Evolutionary conservation across 805 yeast species (phyloP).

Genomic region (Metschnikowia noctiluminum): DNA sequence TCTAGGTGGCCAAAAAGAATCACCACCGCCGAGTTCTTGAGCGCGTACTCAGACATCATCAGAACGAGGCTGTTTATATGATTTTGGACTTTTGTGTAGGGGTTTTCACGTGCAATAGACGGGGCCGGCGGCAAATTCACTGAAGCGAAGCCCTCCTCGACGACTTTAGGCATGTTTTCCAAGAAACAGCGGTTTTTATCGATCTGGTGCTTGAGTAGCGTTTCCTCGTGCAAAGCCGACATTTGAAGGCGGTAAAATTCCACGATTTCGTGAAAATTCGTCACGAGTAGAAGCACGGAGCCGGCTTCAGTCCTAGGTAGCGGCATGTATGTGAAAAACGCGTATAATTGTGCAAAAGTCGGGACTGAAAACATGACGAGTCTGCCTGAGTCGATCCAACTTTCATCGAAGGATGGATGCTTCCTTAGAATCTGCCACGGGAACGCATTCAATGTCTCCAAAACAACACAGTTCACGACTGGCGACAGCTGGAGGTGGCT

Average conservation of each 20-base stretch:
- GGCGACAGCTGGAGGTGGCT: slow-evolving; percentile 24
- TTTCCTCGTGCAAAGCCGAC: slow-evolving; percentile 31
- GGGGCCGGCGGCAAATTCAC: slow-evolving; percentile 29
- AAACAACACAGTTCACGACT: slow-evolving; percentile 22
- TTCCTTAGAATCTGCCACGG: slow-evolving; percentile 24
- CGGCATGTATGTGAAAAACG: slow-evolving; percentile 18
- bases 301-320: slow-evolving; percentile 7
- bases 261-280: slow-evolving; percentile 33
- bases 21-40: slow-evolving; percentile 24
- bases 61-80: slow-evolving; percentile 29
- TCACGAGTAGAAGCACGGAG: slow-evolving; percentile 23
- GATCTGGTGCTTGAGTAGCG: slow-evolving; percentile 30
- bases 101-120: slow-evolving; percentile 28
- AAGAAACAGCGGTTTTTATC: slow-evolving; percentile 23
- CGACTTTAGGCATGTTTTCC: slow-evolving; percentile 18
- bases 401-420: slow-evolving; percentile 19
- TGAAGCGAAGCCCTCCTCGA: slow-evolving; percentile 23
- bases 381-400: slow-evolving; percentile 19
- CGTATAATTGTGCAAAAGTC: slow-evolving; percentile 28
- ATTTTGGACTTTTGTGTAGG: slow-evolving; percentile 27
- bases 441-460: slow-evolving; percentile 31
- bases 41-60: slow-evolving; percentile 23
- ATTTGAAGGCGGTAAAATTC: slow-evolving; percentile 35
- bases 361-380: slow-evolving; percentile 18
- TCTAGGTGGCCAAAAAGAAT: slow-evolving; percentile 32